Evolutionary conservation across 148 eudicot genomes (phyloP).

Genomic region (Rhododendron vialii): DNA sequence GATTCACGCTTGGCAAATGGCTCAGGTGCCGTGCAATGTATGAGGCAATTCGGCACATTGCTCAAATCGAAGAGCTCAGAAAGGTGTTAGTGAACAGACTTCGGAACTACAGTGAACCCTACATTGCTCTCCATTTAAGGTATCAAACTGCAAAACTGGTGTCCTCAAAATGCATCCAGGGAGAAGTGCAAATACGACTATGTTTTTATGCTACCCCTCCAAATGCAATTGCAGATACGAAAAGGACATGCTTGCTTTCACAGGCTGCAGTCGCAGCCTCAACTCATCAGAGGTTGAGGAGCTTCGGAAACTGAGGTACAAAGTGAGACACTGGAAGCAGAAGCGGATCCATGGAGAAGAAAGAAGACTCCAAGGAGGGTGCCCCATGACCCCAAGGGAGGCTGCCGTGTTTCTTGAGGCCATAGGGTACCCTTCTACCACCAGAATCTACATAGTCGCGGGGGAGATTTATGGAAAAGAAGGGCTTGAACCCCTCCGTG

Average conservation of each 20-base stretch:
- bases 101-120: conserved; percentile 21
- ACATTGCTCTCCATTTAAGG: conserved; percentile 59
- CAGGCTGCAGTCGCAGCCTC: conserved; percentile 50
- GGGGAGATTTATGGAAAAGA: conserved; percentile 50
- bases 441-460: conserved; percentile 54
- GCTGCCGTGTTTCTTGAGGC: conserved; percentile 53
- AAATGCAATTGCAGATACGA: conserved; percentile 35
- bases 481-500: conserved; percentile 26
- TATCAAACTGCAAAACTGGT: not conserved
- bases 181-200: not conserved
- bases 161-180: not conserved
- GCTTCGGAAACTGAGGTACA: conserved; percentile 33
- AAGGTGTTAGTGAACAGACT: conserved; percentile 31
- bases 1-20: conserved; percentile 45
- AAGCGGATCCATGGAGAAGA: conserved; percentile 38
- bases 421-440: conserved; percentile 41
- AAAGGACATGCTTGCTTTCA: conserved; percentile 61
- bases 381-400: conserved; percentile 65
- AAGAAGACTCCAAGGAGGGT: conserved; percentile 38
- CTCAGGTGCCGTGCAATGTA: conserved; percentile 57
- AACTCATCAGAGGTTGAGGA: conserved; percentile 35
- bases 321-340: conserved; percentile 49
- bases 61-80: conserved; percentile 37
- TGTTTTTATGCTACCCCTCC: not conserved
- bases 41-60: conserved; percentile 36